Percentiles rank a stretch among this genome's conserved stretches.
Evolutionary conservation across 2,329 filamentous ascomycete species (phyloP).

Genomic region (Cyanodermella asteris): DNA sequence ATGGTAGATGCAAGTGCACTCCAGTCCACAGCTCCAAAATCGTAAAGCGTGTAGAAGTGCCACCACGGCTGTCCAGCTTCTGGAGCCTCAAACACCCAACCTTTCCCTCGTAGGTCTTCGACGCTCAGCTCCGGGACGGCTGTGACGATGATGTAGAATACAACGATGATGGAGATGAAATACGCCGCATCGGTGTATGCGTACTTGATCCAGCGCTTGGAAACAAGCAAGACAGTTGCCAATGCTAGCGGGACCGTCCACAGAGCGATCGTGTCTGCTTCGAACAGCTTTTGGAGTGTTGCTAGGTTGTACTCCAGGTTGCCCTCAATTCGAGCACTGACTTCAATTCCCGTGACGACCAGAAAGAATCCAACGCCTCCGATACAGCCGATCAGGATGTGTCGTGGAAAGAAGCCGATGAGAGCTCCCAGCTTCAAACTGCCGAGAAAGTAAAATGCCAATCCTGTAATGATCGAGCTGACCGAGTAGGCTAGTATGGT

Average conservation of each 20-base stretch:
- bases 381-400: conserved; percentile 92
- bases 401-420: conserved; percentile 88
- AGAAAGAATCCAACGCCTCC: conserved; percentile 94
- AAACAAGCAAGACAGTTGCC: conserved; percentile 51
- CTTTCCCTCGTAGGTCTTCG: conserved; percentile 42
- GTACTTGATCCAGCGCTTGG: conserved; percentile 55
- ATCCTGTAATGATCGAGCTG: conserved; percentile 74
- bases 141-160: conserved; percentile 61
- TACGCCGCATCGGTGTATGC: conserved; percentile 74
- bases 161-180: conserved; percentile 54
- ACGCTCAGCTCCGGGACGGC: conserved; percentile 46
- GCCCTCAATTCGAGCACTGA: conserved; percentile 71
- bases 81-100: conserved; percentile 85
- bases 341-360: conserved; percentile 75
- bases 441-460: conserved; percentile 83
- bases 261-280: conserved; percentile 50
- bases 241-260: conserved; percentile 66
- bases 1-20: conserved; percentile 61
- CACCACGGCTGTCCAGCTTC: conserved; percentile 79
- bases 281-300: conserved; percentile 54
- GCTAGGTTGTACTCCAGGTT: conserved; percentile 61
- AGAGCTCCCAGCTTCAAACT: conserved; percentile 71
- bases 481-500: conserved; percentile 80
- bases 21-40: conserved; percentile 66
- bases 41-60: conserved; percentile 91